Conservation (phyloP, 176 grass and related monocot species). For the Microstegium vimineum region DNA sequence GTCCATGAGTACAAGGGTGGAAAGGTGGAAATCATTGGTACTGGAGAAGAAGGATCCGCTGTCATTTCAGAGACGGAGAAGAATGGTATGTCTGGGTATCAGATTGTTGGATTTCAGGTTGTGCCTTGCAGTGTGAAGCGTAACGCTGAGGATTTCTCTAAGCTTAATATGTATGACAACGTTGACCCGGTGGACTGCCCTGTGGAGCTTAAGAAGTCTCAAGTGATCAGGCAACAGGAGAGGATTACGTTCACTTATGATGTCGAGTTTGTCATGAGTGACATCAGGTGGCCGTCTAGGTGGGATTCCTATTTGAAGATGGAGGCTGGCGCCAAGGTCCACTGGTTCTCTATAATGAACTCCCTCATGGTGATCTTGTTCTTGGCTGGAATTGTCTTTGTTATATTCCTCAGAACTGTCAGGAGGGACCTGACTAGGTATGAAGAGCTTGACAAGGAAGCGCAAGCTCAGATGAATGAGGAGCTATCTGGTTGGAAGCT, state of each 20-base stretch:
- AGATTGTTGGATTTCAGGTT: conserved; percentile 92
- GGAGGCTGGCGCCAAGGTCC: conserved; percentile 70
- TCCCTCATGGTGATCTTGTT: conserved; percentile 92
- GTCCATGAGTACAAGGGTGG: conserved; percentile 72
- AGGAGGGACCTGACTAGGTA: conserved; percentile 80
- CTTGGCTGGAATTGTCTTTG: conserved; percentile 90
- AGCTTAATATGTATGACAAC: conserved; percentile 74
- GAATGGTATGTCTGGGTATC: conserved; percentile 79
- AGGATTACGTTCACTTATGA: conserved; percentile 77
- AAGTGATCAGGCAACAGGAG: conserved; percentile 71
- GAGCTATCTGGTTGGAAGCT: conserved; percentile 89
- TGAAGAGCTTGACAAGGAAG: conserved; percentile 72
- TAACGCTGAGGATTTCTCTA: conserved; percentile 46
- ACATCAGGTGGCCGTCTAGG: conserved; percentile 86
- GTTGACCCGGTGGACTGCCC: conserved; percentile 65
- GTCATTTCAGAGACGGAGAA: conserved; percentile 62
- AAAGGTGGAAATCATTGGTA: conserved; percentile 64
- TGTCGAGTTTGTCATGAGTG: conserved; percentile 71
- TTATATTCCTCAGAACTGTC: conserved; percentile 87
- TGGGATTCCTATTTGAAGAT: conserved; percentile 90
- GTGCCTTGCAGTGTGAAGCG: conserved; percentile 81
- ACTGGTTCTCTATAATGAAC: conserved; percentile 97
- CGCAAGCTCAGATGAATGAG: conserved; percentile 81
- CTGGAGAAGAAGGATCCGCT: conserved; percentile 73
- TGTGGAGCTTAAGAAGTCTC: conserved; percentile 63